phyloP scores from a whole-genome alignment of 306 rosid species.

The Pyrus betulifolia region DNA sequence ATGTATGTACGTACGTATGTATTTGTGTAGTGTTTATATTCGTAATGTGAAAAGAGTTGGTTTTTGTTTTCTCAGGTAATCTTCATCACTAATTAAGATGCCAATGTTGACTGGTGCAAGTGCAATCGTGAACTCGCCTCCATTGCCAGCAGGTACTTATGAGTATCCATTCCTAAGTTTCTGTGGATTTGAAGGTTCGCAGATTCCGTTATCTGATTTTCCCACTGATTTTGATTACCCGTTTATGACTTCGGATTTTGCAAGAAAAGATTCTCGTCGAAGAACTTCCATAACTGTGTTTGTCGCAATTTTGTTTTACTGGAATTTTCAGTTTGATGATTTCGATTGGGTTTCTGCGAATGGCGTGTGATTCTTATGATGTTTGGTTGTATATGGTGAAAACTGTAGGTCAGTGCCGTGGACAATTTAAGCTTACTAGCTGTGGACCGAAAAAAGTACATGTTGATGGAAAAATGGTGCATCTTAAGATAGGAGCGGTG shows the following conservation, averaged over 20 bases:
- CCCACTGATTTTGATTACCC: background rate
- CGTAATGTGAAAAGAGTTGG: background rate
- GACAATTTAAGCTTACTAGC: background rate
- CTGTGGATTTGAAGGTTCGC: background rate
- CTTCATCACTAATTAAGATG: slow-evolving; percentile 15
- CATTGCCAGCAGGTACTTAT: slow-evolving; percentile 40
- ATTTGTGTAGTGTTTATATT: background rate
- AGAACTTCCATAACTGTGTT: background rate
- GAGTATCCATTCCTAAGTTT: background rate
- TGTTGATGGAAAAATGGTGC: slow-evolving; percentile 21
- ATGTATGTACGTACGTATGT: too few species aligned
- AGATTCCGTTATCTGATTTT: background rate
- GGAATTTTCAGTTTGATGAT: background rate
- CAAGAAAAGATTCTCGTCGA: background rate
- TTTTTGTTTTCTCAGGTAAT: background rate
- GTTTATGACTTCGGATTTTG: background rate
- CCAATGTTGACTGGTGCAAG: slow-evolving; percentile 25
- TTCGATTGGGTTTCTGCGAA: background rate
- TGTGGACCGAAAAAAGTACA: slow-evolving; percentile 22
- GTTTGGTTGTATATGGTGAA: background rate
- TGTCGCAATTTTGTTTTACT: background rate
- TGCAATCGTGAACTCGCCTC: slow-evolving; percentile 23
- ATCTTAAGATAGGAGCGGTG: slow-evolving; percentile 8
- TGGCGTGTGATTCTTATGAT: background rate
- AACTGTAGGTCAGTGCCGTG: slow-evolving; percentile 10